Evolutionary conservation across 2,329 filamentous ascomycete species (phyloP).

Genomic region (Alternaria triticimaculans): DNA sequence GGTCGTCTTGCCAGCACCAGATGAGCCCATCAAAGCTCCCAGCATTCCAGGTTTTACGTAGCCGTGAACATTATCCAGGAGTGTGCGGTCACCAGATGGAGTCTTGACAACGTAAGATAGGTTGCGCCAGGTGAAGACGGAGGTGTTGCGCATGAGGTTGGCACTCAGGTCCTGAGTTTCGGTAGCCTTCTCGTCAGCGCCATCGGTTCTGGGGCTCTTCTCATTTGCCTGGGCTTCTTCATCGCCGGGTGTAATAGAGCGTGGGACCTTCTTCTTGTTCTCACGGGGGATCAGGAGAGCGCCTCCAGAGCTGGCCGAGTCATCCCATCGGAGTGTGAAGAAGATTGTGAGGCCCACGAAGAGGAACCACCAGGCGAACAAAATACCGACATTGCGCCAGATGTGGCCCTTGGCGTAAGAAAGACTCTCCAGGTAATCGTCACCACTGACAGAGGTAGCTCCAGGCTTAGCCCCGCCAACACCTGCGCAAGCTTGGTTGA

Average conservation of each 20-base stretch:
- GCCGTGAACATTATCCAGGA: conserved; percentile 60
- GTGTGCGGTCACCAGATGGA: conserved; percentile 44
- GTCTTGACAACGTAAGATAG: conserved; percentile 64
- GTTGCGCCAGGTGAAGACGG: conserved; percentile 70
- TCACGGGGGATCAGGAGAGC: conserved; percentile 66
- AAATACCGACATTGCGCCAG: conserved; percentile 53
- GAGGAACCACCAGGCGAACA: conserved; percentile 52
- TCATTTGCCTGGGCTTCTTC: conserved; percentile 56
- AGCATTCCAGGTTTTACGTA: conserved; percentile 62
- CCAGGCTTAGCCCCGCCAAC: conserved; percentile 63
- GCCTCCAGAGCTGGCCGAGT: conserved; percentile 58
- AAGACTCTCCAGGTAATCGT: conserved; percentile 64
- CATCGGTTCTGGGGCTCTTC: conserved; percentile 11
- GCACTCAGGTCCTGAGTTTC: neutral
- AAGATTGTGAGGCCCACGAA: conserved; percentile 64
- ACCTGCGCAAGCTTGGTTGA: conserved; percentile 63
- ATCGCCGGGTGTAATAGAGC: conserved; percentile 46
- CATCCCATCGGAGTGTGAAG: conserved; percentile 64
- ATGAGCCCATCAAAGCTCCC: conserved; percentile 49
- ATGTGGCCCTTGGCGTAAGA: conserved; percentile 44
- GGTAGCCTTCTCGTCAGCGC: conserved; percentile 40
- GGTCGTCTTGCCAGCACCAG: conserved; percentile 46
- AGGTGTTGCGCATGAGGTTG: conserved; percentile 66
- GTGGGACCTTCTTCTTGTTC: conserved; percentile 24
- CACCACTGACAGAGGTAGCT: conserved; percentile 59